Percentiles rank a stretch among this genome's conserved stretches.
phyloP scores from a whole-genome alignment of 768 basidiomycete genomes.

The Auricularia sp. region DNA sequence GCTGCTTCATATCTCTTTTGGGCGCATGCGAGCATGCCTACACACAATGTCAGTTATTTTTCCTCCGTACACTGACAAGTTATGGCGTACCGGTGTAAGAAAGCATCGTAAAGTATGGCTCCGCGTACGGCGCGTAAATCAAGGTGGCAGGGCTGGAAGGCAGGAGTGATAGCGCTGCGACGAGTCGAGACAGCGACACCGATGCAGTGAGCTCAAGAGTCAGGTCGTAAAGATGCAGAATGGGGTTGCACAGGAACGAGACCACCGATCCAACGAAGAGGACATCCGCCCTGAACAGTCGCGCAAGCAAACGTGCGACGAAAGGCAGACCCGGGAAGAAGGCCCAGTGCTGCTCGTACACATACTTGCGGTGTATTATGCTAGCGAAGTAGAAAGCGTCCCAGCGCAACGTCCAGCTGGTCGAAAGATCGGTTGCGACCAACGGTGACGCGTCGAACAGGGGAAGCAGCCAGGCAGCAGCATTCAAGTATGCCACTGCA shows the following conservation, averaged over 20 bases:
- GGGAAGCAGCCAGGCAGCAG: not conserved
- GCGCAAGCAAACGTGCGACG: conserved; percentile 35
- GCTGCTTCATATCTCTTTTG: conserved; percentile 42
- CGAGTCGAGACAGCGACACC: conserved; percentile 47
- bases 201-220: conserved; percentile 47
- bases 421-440: conserved; percentile 4
- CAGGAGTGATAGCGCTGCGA: conserved; percentile 60
- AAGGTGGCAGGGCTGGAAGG: conserved; percentile 72
- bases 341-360: conserved; percentile 77
- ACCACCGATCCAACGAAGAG: conserved; percentile 28
- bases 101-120: conserved; percentile 76
- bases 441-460: conserved; percentile 10
- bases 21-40: conserved; percentile 54
- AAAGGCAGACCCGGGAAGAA: conserved; percentile 66
- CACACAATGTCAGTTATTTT: not conserved
- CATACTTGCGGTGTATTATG: conserved; percentile 49
- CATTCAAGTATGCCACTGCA: not conserved
- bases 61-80: no score
- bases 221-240: conserved; percentile 43
- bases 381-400: conserved; percentile 74
- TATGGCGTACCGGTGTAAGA: conserved; percentile 55
- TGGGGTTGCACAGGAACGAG: not conserved
- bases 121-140: conserved; percentile 63
- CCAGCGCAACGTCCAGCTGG: conserved; percentile 57
- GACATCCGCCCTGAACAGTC: conserved; percentile 20